Conservation (phyloP, 2,329 filamentous ascomycete species). For the Pseudocercospora ulei region DNA sequence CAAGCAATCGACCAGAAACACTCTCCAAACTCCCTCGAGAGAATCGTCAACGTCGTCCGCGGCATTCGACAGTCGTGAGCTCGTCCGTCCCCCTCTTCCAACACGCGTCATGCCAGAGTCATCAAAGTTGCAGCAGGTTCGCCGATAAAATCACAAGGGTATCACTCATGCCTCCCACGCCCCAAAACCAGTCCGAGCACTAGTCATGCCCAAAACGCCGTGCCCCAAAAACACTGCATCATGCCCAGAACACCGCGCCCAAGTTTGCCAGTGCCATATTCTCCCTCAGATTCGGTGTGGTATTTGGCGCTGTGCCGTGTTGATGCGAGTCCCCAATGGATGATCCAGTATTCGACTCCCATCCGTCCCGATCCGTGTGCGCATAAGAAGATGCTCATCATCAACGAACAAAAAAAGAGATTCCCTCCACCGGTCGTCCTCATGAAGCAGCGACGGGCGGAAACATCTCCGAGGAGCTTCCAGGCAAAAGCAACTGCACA, state of each 20-base stretch:
- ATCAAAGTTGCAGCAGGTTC: not conserved
- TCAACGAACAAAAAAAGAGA: not conserved
- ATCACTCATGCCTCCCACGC: slow-evolving; percentile 27
- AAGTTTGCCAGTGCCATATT: slow-evolving; percentile 1
- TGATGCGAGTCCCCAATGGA: slow-evolving; percentile 9
- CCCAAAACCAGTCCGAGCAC: slow-evolving; percentile 4
- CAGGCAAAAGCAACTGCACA: slow-evolving; percentile 50
- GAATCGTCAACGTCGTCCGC: too few relatives aligned
- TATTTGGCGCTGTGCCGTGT: slow-evolving; percentile 11
- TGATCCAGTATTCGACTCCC: not conserved
- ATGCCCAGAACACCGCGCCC: too few relatives aligned
- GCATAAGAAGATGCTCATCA: slow-evolving; percentile 1
- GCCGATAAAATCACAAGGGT: slow-evolving; percentile 19
- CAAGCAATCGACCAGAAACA: too few relatives aligned
- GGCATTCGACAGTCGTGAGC: too few relatives aligned
- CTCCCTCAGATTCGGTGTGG: not conserved
- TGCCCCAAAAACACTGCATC: too few relatives aligned
- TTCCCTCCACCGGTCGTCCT: too few relatives aligned
- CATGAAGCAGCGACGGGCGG: not conserved
- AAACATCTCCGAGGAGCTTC: slow-evolving; percentile 18
- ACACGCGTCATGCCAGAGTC: too few relatives aligned
- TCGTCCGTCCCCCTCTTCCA: too few relatives aligned
- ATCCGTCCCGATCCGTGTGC: not conserved
- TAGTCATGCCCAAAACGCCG: not conserved
- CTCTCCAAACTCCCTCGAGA: too few relatives aligned